phyloP scores from a whole-genome alignment of 139 green algal genomes.

The Zygnema cylindricum region DNA sequence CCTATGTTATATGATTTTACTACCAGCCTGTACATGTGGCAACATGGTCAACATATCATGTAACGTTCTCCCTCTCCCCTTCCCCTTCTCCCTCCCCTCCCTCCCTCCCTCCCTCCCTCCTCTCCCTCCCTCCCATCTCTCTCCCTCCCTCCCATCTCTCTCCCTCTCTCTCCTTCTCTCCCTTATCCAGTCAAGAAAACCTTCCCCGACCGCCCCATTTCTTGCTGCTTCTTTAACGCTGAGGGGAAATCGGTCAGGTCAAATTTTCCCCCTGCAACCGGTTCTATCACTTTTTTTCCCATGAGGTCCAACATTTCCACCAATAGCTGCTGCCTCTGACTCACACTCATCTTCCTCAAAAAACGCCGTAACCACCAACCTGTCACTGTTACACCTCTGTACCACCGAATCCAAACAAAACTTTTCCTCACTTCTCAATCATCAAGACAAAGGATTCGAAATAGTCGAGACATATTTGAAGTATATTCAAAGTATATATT shows the following conservation, averaged over 20 bases:
- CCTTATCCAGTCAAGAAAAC: slow-evolving; percentile 17
- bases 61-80: not conserved
- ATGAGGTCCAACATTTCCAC: slow-evolving; percentile 10
- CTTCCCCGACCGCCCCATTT: slow-evolving; percentile 8
- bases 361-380: slow-evolving; percentile 23
- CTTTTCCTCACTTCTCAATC: not conserved
- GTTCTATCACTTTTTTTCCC: not conserved
- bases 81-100: not conserved
- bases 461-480: too few species aligned
- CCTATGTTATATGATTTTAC: too few species aligned
- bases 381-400: slow-evolving; percentile 34
- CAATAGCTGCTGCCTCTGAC: slow-evolving; percentile 1
- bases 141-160: not conserved
- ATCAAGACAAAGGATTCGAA: too few species aligned
- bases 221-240: slow-evolving; percentile 31
- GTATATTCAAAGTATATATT: too few species aligned
- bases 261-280: not conserved
- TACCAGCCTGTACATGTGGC: too few species aligned
- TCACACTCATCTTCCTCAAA: not conserved
- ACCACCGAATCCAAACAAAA: not conserved
- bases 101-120: not conserved
- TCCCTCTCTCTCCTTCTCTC: too few species aligned
- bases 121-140: not conserved
- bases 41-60: too few species aligned
- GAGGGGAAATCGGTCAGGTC: slow-evolving; percentile 30